Conservation (phyloP, 1,284 basidiomycete species). For the Cutaneotrichosporon dermatis region DNA sequence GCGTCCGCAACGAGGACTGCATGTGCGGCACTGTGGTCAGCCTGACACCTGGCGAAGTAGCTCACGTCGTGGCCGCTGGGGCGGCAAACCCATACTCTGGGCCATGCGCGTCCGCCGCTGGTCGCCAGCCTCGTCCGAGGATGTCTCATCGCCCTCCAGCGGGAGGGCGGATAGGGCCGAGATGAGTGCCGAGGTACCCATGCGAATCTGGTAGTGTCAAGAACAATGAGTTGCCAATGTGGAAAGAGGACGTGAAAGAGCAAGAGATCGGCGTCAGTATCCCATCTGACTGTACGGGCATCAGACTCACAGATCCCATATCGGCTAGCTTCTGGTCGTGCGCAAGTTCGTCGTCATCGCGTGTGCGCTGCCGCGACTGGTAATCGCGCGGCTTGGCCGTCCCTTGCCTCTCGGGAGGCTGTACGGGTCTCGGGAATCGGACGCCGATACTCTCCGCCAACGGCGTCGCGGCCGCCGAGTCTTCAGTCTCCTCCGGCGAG, state of each 20-base stretch:
- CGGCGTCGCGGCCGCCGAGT: not conserved
- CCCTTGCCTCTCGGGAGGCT: not conserved
- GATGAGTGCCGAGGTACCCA: slow-evolving; percentile 45
- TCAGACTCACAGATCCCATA: slow-evolving; percentile 4
- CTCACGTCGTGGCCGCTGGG: slow-evolving; percentile 22
- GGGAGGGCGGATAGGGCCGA: slow-evolving; percentile 43
- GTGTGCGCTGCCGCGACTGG: not conserved
- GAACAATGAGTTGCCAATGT: too few relatives aligned
- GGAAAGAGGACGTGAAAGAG: too few relatives aligned
- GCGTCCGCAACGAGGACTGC: slow-evolving; percentile 42
- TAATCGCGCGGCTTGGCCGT: not conserved
- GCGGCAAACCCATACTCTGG: slow-evolving; percentile 9
- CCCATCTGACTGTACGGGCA: not conserved
- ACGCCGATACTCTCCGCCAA: too few relatives aligned
- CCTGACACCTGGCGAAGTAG: not conserved
- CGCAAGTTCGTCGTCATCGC: not conserved
- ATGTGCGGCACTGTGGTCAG: slow-evolving; percentile 25
- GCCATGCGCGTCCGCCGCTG: not conserved
- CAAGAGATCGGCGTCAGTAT: too few relatives aligned
- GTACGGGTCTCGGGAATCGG: not conserved
- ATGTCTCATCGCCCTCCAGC: slow-evolving; percentile 31
- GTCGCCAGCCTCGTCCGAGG: slow-evolving; percentile 18
- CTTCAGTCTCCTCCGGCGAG: too few relatives aligned
- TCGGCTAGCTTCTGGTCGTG: slow-evolving; percentile 1
- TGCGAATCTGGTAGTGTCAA: slow-evolving; percentile 29